A percentile compares a stretch with the other conserved stretches of the same genome.
Evolutionary conservation across 2,329 filamentous ascomycete genomes (phyloP).

Genomic region (Scedosporium dehoogii): DNA sequence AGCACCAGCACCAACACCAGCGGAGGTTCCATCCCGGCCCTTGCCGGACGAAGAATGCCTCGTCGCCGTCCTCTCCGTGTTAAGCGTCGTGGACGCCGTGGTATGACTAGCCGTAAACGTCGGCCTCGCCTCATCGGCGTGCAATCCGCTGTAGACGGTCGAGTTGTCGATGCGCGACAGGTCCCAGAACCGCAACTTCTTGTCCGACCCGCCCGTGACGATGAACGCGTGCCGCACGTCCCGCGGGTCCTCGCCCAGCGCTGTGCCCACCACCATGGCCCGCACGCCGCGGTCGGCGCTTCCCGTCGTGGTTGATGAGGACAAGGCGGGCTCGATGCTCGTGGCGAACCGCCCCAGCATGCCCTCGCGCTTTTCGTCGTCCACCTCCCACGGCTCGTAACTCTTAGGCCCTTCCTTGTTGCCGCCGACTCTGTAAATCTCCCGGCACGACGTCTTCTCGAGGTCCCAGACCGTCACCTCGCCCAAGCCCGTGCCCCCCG

Average conservation of each 20-base stretch:
- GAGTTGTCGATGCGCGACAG: constrained; percentile 68
- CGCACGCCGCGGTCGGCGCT: constrained; percentile 59
- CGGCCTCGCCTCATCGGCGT: constrained; percentile 60
- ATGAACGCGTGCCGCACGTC: constrained; percentile 75
- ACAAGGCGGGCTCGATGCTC: constrained; percentile 47
- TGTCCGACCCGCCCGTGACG: constrained; percentile 79
- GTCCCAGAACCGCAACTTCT: constrained; percentile 92
- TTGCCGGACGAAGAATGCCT: constrained; percentile 13
- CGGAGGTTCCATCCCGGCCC: constrained; percentile 20
- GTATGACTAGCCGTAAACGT: constrained; percentile 58
- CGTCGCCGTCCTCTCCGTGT: constrained; percentile 49
- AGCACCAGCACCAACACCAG: not conserved
- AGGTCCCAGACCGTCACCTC: constrained; percentile 95
- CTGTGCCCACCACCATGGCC: constrained; percentile 63
- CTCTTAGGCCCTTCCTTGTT: constrained; percentile 50
- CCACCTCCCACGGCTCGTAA: constrained; percentile 80
- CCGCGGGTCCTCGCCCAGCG: constrained; percentile 60
- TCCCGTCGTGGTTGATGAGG: constrained; percentile 14
- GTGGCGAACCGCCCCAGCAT: constrained; percentile 82
- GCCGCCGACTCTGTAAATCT: constrained; percentile 69
- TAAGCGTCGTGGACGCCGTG: constrained; percentile 52
- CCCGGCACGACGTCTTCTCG: constrained; percentile 78
- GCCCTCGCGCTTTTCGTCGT: constrained; percentile 78
- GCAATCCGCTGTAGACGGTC: constrained; percentile 68
- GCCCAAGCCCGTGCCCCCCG: constrained; percentile 75